Evolutionary conservation across 2,329 filamentous ascomycete genomes (phyloP).

Genomic region (Phyllosticta capitalensis): DNA sequence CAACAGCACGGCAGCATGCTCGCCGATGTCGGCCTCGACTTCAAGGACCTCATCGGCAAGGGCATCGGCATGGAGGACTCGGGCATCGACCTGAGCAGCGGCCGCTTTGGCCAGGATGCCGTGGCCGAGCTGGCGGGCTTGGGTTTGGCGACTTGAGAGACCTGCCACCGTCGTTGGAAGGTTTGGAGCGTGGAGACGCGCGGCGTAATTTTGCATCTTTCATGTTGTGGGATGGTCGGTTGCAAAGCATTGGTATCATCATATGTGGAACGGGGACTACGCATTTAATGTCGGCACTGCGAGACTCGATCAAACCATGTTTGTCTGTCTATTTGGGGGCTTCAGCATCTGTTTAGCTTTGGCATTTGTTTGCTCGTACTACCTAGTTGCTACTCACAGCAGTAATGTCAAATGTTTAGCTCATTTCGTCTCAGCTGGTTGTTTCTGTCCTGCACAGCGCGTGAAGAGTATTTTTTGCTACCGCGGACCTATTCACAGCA

Average conservation of each 20-base stretch:
- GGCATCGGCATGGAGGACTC: slow-evolving; percentile 7
- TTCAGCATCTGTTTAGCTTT: neutral
- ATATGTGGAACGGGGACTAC: too few relatives aligned
- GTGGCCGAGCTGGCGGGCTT: neutral
- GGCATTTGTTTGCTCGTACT: neutral
- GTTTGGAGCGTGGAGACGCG: neutral
- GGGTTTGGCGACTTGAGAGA: neutral
- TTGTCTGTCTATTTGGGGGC: neutral
- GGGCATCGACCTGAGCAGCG: neutral
- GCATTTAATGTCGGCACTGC: too few relatives aligned
- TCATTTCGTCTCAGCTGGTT: too few relatives aligned
- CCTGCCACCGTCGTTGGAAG: neutral
- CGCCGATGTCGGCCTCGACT: slow-evolving; percentile 80
- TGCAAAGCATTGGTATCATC: too few relatives aligned
- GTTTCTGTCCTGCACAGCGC: too few relatives aligned
- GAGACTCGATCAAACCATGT: neutral
- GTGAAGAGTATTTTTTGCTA: too few relatives aligned
- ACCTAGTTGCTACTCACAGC: neutral
- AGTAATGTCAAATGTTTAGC: neutral
- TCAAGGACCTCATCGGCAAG: slow-evolving; percentile 65
- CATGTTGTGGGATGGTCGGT: neutral
- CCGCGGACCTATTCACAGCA: too few relatives aligned
- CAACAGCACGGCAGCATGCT: slow-evolving; percentile 72
- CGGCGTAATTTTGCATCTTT: neutral
- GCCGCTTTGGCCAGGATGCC: neutral